Percentiles rank a stretch among this genome's conserved stretches.
phyloP scores from a whole-genome alignment of 1,284 basidiomycete species.

The Singerocomus inundabilis region DNA sequence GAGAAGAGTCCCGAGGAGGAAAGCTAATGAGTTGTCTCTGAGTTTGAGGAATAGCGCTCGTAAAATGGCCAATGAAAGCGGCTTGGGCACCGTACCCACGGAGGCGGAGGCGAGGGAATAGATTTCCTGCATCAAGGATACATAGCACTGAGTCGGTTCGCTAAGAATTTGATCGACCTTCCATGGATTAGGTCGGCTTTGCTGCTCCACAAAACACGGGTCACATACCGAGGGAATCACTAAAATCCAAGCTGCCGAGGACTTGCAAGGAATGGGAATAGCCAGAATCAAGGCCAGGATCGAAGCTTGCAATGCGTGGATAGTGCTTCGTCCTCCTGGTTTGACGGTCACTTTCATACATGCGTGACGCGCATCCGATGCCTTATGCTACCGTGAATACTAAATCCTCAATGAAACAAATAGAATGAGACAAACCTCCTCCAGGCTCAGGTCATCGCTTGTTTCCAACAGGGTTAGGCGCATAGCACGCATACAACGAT shows the following conservation, averaged over 20 bases:
- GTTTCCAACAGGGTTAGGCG: constrained; percentile 47
- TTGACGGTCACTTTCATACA: constrained; percentile 52
- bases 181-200: background rate
- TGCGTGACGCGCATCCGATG: constrained; percentile 42
- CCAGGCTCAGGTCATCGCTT: constrained; percentile 36
- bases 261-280: constrained; percentile 43
- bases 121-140: constrained; percentile 54
- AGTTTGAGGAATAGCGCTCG: constrained; percentile 67
- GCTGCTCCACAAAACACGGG: background rate
- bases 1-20: constrained; percentile 75
- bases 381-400: constrained; percentile 30
- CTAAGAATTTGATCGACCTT: constrained; percentile 12
- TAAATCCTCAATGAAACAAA: background rate
- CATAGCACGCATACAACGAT: constrained; percentile 47
- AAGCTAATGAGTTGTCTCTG: constrained; percentile 72
- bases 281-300: constrained; percentile 48
- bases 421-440: constrained; percentile 39
- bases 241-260: constrained; percentile 44
- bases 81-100: constrained; percentile 34
- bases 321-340: constrained; percentile 55
- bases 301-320: constrained; percentile 54
- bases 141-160: constrained; percentile 44
- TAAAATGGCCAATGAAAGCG: constrained; percentile 58
- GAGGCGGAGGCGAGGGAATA: constrained; percentile 65
- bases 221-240: constrained; percentile 14